phyloP scores from a whole-genome alignment of 176 grass and related monocot species.

The Tillandsia leiboldiana region DNA sequence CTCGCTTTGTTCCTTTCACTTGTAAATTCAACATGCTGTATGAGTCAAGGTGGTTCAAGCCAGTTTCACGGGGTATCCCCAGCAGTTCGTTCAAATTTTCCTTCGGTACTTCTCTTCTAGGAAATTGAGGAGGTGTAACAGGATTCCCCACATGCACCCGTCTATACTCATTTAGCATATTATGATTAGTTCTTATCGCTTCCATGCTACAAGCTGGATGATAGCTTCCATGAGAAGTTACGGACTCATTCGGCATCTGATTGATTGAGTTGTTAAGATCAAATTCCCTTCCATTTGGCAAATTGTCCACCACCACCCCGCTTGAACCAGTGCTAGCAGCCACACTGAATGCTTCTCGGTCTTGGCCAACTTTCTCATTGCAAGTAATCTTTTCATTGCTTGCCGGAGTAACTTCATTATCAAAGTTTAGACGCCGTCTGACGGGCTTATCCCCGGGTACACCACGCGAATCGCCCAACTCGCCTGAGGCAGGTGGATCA shows the following conservation, averaged over 20 bases:
- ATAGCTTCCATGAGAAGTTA: constrained; percentile 21
- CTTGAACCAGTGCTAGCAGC: neutral
- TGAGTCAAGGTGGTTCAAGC: constrained; percentile 20
- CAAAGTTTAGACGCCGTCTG: constrained; percentile 52
- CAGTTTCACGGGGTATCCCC: constrained; percentile 8
- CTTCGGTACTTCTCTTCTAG: constrained; percentile 19
- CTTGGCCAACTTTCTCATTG: neutral
- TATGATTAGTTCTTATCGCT: constrained; percentile 23
- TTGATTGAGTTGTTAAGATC: constrained; percentile 40
- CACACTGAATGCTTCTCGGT: neutral
- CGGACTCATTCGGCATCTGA: constrained; percentile 15
- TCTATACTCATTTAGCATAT: constrained; percentile 25
- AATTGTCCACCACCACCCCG: neutral
- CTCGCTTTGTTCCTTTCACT: constrained; percentile 35
- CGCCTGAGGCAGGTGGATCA: constrained; percentile 4
- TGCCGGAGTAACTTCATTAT: constrained; percentile 10
- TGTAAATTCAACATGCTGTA: constrained; percentile 19
- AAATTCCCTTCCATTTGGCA: constrained; percentile 28
- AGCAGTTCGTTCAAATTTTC: constrained; percentile 25
- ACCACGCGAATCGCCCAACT: constrained; percentile 8
- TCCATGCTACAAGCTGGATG: constrained; percentile 20
- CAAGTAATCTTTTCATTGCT: neutral
- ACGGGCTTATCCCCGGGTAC: constrained; percentile 23
- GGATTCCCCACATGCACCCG: constrained; percentile 18
- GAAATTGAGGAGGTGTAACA: constrained; percentile 22